Evolutionary conservation across 345 rosid species (phyloP), one percentile per base, ranked within the genome.

Genomic region (Odontarrhena argentea): DNA sequence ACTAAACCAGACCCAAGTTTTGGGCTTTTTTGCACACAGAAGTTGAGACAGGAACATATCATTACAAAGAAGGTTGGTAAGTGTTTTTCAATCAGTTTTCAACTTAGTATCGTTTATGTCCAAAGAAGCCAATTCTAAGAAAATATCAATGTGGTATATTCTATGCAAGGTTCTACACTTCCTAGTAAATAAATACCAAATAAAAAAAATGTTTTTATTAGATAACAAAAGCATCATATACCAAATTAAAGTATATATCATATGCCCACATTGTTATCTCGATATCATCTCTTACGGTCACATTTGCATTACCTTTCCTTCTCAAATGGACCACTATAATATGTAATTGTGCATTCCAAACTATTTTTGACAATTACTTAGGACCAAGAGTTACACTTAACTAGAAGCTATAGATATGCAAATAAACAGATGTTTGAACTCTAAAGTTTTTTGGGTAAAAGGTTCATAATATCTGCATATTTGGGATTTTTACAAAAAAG

Each of bases 41-140:
- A 34, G 24, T 49, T 30, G 71, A 65, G 76, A 73, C 67, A 65
- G 71, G n/a, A 72, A 72, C 66, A 44, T 50, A 57, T 65, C 60
- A 57, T 15, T 36, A 50, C 50, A 52, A 10, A 48, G 58, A 73
- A 6, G 48, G 46, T 51, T 50, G 67, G 71, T 65, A 25, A 7
- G 47, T 73, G 71, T 72, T 64, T 72, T 40, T 71, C 70, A 71
- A n/a, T 71, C 52, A 52, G 60, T 71, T 71, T 71, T 57, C 63
- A 72, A 24, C 40, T 48, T 49, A 3, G 13, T 72, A 61, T 65
- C 71, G 54, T 73, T 73, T 57, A 34, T 50, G 14, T 34, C 71
- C 10, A 65, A 73, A 50, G 14, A 50, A 54, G 44, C 38, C 55
- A 37, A 50, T 34, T 65, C 55, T 13, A 42, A 48, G 18, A 41